Conservation (phyloP, 768 basidiomycete genomes). For the Myochromella boudieri region DNA sequence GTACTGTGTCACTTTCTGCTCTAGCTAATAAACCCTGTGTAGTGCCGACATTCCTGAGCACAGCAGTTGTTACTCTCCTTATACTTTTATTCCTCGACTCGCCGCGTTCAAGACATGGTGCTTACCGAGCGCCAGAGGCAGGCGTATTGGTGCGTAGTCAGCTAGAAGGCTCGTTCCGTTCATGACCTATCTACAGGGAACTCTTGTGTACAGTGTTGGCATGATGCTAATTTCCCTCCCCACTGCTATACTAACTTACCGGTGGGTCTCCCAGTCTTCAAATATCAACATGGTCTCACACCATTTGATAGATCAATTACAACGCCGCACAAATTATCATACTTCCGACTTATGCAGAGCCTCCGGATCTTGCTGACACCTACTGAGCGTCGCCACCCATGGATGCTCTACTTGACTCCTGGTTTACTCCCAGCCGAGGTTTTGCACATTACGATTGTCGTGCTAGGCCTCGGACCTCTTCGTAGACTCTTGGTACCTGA, state of each 20-base stretch:
- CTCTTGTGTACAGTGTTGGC: slow-evolving; percentile 60
- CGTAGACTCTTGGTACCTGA: slow-evolving; percentile 46
- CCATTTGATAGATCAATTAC: slow-evolving; percentile 65
- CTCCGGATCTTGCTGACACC: slow-evolving; percentile 76
- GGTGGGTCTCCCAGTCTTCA: slow-evolving; percentile 40
- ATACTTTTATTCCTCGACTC: slow-evolving; percentile 60
- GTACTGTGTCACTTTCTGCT: not conserved
- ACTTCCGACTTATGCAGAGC: slow-evolving; percentile 53
- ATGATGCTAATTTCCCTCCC: slow-evolving; percentile 69
- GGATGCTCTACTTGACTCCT: slow-evolving; percentile 80
- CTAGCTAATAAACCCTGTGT: slow-evolving; percentile 4
- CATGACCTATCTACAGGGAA: slow-evolving; percentile 38
- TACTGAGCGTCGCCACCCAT: slow-evolving; percentile 76
- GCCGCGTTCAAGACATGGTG: slow-evolving; percentile 58
- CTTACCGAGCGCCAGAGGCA: slow-evolving; percentile 62
- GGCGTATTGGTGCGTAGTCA: slow-evolving; percentile 43
- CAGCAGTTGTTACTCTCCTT: slow-evolving; percentile 55
- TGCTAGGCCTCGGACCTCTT: slow-evolving; percentile 46
- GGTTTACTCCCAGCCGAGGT: slow-evolving; percentile 65
- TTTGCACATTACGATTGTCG: slow-evolving; percentile 42
- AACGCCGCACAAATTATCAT: slow-evolving; percentile 76
- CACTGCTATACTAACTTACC: slow-evolving; percentile 71
- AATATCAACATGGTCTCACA: slow-evolving; percentile 5
- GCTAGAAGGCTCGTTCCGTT: not conserved
- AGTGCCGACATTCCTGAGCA: slow-evolving; percentile 49